phyloP scores from a whole-genome alignment of 805 yeast genomes.

The Kluyveromyces nonfermentans region DNA sequence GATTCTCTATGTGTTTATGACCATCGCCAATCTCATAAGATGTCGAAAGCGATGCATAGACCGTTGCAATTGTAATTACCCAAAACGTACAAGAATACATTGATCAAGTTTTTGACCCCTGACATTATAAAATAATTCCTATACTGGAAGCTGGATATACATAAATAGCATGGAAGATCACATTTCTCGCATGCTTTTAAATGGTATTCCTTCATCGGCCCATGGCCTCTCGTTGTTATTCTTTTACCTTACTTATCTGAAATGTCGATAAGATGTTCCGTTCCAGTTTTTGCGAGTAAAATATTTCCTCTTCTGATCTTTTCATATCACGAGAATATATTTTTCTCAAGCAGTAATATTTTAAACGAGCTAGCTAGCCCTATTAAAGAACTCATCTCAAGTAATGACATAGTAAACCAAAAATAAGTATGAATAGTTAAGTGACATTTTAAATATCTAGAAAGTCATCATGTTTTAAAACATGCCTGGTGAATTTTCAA shows the following conservation, averaged over 20 bases:
- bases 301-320: background rate
- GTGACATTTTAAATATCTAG: background rate
- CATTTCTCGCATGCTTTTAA: no score
- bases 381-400: no score
- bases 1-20: slow-evolving; percentile 11
- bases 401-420: background rate
- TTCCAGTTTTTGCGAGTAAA: background rate
- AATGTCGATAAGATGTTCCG: background rate
- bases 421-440: no score
- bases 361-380: no score
- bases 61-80: background rate
- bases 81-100: background rate
- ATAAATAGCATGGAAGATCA: no score
- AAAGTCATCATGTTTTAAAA: background rate
- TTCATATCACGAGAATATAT: background rate
- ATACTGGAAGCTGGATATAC: background rate
- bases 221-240: no score
- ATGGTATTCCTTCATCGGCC: no score
- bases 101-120: background rate
- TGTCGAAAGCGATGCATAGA: background rate
- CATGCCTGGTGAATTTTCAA: slow-evolving; percentile 3
- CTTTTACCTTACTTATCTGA: background rate
- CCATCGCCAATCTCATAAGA: background rate
- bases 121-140: background rate
- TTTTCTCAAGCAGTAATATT: no score